A percentile compares a stretch with the other conserved stretches of the same genome.
Evolutionary conservation across 192 early-diverging fungal species (phyloP).

Genomic region (Coemansia biformis): DNA sequence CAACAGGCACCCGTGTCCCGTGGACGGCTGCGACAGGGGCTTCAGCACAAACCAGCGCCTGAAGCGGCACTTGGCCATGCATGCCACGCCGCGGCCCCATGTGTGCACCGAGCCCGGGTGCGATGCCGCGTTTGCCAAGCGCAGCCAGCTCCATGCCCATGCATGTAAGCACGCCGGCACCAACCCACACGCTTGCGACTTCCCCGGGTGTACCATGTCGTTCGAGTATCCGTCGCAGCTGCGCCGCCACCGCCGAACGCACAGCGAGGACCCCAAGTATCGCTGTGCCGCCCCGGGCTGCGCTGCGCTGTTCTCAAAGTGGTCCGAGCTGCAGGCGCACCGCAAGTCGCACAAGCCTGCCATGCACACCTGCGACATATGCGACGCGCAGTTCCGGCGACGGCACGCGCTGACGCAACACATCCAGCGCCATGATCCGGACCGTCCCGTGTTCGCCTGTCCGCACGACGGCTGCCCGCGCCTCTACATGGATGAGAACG

Average conservation of each 20-base stretch:
- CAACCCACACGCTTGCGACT: slow-evolving; percentile 36
- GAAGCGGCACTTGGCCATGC: slow-evolving; percentile 46
- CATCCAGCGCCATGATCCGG: slow-evolving; percentile 24
- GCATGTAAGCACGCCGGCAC: slow-evolving; percentile 35
- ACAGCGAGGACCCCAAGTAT: slow-evolving; percentile 24
- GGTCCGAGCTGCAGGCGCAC: slow-evolving; percentile 49
- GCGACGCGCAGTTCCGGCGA: slow-evolving; percentile 24
- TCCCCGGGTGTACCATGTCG: slow-evolving; percentile 12
- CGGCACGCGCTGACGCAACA: slow-evolving; percentile 27
- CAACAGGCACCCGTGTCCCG: slow-evolving; percentile 28
- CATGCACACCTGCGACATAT: slow-evolving; percentile 19
- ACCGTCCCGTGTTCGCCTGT: slow-evolving; percentile 30
- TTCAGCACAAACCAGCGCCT: slow-evolving; percentile 52
- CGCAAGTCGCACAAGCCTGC: slow-evolving; percentile 20
- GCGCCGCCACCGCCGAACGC: slow-evolving; percentile 18
- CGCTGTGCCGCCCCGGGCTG: slow-evolving; percentile 27
- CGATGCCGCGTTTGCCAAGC: slow-evolving; percentile 39
- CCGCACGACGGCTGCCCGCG: slow-evolving; percentile 32
- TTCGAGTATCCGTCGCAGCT: slow-evolving; percentile 50
- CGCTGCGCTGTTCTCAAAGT: slow-evolving; percentile 29
- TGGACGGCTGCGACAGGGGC: slow-evolving; percentile 17
- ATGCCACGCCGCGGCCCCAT: slow-evolving; percentile 28
- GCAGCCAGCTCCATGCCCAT: slow-evolving; percentile 44
- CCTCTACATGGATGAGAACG: slow-evolving; percentile 31
- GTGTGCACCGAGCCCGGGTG: slow-evolving; percentile 34